Base-by-base conservation (phyloP, 768 basidiomycete species). In the Russula griseocarnosa region DNA sequence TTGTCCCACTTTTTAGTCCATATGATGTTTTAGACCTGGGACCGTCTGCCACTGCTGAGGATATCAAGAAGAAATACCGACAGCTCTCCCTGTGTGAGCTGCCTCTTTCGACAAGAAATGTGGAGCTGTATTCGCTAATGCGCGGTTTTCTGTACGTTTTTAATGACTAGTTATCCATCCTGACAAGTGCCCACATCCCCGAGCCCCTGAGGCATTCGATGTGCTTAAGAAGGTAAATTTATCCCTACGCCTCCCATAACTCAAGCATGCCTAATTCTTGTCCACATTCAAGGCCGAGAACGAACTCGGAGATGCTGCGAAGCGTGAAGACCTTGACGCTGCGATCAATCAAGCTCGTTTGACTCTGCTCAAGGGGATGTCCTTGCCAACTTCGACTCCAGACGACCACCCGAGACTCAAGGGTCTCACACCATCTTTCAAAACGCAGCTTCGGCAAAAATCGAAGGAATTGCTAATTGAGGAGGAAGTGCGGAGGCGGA, bases 191-290 rank as follows among this genome's bases (percentile, higher is more conserved):
- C 79, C 90, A 73, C 92, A 97, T 76, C 80, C 83, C 32, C 84
- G 86, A 70, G 91, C 92, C 56, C 88, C 92, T 70, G 92, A 97
- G 76, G 94, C 94, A 1, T 97, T 97, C 73, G 94, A 96, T 74
- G 72, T 93, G 38, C 81, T 97, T 53, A 97, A 97, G 79, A 96
- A 97, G 85, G 92, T 90, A 76, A 67, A 13, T 16, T 53, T 5
- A 26, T 46, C 36, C 26, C 3, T 11, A 40, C 24, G 30, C 30
- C 10, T 9, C 11, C 58, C 55, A 42, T n/a, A 26, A 11, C 20
- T 14, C 20, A n/a, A 16, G 58, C 28, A 32, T 63, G 32, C 61
- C 55, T 14, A 65, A 24, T 44, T 0, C n/a, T 30, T 62, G 5
- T 51, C n/a, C 49, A 8, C 69, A 3, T 20, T 51, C 3, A 44